Evolutionary conservation across 768 basidiomycete genomes (phyloP).

Genomic region (Phaffia tasmanica): DNA sequence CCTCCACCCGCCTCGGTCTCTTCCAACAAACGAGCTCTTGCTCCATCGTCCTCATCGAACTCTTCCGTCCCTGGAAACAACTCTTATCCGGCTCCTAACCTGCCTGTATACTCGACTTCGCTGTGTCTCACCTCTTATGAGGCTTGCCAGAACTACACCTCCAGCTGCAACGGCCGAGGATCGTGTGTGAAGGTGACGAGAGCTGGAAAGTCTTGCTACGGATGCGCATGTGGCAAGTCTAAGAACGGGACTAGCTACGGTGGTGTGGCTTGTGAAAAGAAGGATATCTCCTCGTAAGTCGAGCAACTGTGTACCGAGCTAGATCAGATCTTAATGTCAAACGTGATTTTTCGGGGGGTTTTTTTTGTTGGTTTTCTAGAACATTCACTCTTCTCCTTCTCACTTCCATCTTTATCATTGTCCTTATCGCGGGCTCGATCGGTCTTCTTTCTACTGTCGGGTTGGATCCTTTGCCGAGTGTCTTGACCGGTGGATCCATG

Average conservation of each 20-base stretch:
- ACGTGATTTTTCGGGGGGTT: constrained; percentile 5
- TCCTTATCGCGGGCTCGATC: constrained; percentile 58
- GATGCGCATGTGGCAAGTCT: constrained; percentile 44
- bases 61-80: constrained; percentile 34
- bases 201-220: constrained; percentile 49
- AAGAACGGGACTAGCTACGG: constrained; percentile 59
- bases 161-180: constrained; percentile 59
- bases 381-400: constrained; percentile 65
- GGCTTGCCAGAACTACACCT: constrained; percentile 53
- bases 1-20: constrained; percentile 2
- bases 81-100: constrained; percentile 34
- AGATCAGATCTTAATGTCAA: not conserved
- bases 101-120: constrained; percentile 46
- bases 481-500: constrained; percentile 45
- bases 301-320: not conserved
- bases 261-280: constrained; percentile 62
- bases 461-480: constrained; percentile 57
- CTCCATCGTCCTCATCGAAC: constrained; percentile 47
- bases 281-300: constrained; percentile 66
- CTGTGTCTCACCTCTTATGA: constrained; percentile 52
- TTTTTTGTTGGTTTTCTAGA: constrained; percentile 38
- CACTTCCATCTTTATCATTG: constrained; percentile 52
- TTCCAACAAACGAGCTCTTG: constrained; percentile 24
- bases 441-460: constrained; percentile 56
- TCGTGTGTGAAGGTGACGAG: constrained; percentile 53